These are phyloP conservation scores for Amylostereum chailletii DNA, from an alignment of 1,284 basidiomycete species.

Conservation along the genomic window DNA sequence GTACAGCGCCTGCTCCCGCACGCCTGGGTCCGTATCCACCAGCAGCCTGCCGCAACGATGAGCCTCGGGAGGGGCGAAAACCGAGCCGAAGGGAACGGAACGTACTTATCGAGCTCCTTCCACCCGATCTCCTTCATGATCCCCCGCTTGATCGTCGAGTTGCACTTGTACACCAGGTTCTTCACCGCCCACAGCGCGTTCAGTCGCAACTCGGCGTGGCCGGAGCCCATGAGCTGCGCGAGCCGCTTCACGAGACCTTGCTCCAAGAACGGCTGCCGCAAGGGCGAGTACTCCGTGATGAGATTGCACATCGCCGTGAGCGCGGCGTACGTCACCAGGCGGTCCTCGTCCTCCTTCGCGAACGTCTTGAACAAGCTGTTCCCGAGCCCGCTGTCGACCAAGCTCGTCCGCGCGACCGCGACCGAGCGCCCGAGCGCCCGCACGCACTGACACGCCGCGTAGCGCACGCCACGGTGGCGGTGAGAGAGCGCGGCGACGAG, in stretches of 20 bases:
- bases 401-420: constrained; percentile 70
- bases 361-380: constrained; percentile 59
- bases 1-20: constrained; percentile 62
- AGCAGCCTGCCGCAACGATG: constrained; percentile 30
- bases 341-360: constrained; percentile 47
- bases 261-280: constrained; percentile 45
- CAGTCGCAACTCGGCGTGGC: constrained; percentile 49
- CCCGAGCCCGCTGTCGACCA: constrained; percentile 77
- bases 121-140: constrained; percentile 64
- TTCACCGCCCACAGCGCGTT: constrained; percentile 79
- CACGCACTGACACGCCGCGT: constrained; percentile 78
- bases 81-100: constrained; percentile 7
- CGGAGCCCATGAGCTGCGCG: constrained; percentile 42
- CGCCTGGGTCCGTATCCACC: constrained; percentile 35
- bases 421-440: constrained; percentile 75
- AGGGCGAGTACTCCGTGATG: constrained; percentile 79
- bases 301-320: constrained; percentile 77
- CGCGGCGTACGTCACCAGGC: constrained; percentile 65
- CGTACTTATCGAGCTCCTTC: constrained; percentile 43
- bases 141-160: constrained; percentile 45
- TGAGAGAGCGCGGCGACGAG: constrained; percentile 50
- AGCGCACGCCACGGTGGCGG: constrained; percentile 66
- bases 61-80: not conserved
- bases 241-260: constrained; percentile 59
- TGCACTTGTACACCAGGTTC: constrained; percentile 63